phyloP scores from a whole-genome alignment of 2,329 filamentous ascomycete species.

The Cladorrhinum sp. region DNA sequence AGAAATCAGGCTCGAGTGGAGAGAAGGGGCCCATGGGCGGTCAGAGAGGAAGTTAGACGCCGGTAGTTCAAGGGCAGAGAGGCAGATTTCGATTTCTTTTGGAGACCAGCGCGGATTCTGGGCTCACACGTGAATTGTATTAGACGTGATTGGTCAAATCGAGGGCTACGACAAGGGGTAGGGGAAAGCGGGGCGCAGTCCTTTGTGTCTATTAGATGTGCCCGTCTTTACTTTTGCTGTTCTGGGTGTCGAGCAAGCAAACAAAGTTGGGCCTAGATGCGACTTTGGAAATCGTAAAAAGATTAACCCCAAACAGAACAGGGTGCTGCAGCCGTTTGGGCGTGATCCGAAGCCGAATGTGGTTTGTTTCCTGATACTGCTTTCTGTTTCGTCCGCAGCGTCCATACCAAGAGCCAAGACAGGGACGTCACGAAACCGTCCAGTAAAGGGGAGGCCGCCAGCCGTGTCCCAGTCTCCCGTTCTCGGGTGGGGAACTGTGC shows the following conservation, averaged over 20 bases:
- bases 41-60: constrained; percentile 15
- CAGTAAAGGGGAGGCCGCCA: constrained; percentile 19
- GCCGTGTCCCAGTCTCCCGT: constrained; percentile 8
- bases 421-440: background rate
- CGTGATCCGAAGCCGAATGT: constrained; percentile 3
- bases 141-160: constrained; percentile 17
- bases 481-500: background rate
- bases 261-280: background rate
- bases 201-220: background rate
- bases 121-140: background rate
- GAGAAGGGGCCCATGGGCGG: background rate
- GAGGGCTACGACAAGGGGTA: constrained; percentile 4
- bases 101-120: constrained; percentile 22
- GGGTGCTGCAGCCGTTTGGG: constrained; percentile 18
- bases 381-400: background rate
- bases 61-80: constrained; percentile 1
- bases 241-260: constrained; percentile 6
- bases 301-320: background rate
- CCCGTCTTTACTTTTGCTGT: background rate
- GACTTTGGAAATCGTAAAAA: background rate
- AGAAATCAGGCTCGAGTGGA: background rate
- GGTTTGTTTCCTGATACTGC: constrained; percentile 4
- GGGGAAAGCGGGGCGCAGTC: constrained; percentile 17
- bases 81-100: constrained; percentile 12
- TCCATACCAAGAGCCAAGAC: background rate